A percentile compares a stretch with the other conserved stretches of the same genome.
Evolutionary conservation across 768 basidiomycete genomes (phyloP).

Genomic region (Suillus ampliporus): DNA sequence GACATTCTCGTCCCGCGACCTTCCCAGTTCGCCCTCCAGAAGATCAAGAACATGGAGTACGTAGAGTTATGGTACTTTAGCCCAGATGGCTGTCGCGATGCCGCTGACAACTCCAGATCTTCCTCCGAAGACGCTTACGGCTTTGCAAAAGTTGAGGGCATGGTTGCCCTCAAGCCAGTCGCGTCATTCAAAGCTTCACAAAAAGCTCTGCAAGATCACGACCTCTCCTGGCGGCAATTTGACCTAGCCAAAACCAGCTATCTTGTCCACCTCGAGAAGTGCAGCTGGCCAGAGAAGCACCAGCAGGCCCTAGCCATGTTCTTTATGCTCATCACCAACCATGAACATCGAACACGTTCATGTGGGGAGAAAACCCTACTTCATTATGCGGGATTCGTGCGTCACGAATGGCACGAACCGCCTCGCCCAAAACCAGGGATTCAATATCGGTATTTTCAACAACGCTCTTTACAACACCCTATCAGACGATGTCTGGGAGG

Average conservation of each 20-base stretch:
- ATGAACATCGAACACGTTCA: neutral
- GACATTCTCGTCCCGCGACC: too few species aligned
- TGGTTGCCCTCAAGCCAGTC: too few species aligned
- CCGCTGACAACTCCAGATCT: too few species aligned
- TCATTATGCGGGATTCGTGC: neutral
- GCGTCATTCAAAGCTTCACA: too few species aligned
- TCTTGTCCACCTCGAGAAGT: neutral
- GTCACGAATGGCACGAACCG: conserved; percentile 8
- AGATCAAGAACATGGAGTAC: too few species aligned
- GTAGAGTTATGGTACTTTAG: too few species aligned
- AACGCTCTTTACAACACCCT: too few species aligned
- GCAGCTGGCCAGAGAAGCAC: conserved; percentile 2
- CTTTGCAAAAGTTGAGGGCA: too few species aligned
- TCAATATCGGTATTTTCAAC: conserved; percentile 9
- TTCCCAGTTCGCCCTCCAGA: too few species aligned
- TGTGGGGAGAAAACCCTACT: conserved; percentile 1
- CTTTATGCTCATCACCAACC: conserved; percentile 5
- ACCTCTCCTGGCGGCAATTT: conserved; percentile 30
- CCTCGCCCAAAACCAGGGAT: neutral
- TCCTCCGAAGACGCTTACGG: neutral
- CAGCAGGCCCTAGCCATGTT: neutral
- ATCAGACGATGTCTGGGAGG: too few species aligned
- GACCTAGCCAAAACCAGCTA: conserved; percentile 18
- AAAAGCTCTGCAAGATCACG: conserved; percentile 21
- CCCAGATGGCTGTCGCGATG: too few species aligned